Evolutionary conservation across 768 basidiomycete species (phyloP).

Genomic region (Boletellus sp.): DNA sequence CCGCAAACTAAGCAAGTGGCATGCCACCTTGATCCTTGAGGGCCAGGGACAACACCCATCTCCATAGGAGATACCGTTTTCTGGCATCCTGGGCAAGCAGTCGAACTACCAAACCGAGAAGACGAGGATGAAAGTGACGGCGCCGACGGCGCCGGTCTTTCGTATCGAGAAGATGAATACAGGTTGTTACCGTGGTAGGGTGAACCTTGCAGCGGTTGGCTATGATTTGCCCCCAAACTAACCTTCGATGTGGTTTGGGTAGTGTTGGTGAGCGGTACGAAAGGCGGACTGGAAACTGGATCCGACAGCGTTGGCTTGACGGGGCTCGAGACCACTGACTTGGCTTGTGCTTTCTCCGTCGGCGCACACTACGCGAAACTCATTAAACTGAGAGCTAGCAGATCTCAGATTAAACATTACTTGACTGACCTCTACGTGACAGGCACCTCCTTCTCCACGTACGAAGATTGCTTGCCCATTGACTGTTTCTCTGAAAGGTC

Average conservation of each 20-base stretch:
- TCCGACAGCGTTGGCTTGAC: constrained; percentile 11
- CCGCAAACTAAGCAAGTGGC: constrained; percentile 75
- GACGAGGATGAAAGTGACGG: constrained; percentile 14
- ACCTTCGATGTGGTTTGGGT: constrained; percentile 9
- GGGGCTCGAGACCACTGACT: constrained; percentile 6
- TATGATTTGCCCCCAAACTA: constrained; percentile 1
- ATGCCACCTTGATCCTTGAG: constrained; percentile 81
- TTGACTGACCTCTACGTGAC: constrained; percentile 54
- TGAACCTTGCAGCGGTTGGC: constrained; percentile 13
- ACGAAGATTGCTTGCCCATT: constrained; percentile 72
- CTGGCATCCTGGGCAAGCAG: constrained; percentile 71
- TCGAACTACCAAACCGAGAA: constrained; percentile 37
- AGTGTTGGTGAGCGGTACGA: constrained; percentile 18
- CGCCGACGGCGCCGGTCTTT: constrained; percentile 19
- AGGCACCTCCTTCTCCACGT: constrained; percentile 58
- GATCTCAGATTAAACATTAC: not conserved
- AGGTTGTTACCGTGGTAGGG: constrained; percentile 8
- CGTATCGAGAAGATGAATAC: constrained; percentile 32
- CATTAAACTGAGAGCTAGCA: constrained; percentile 6
- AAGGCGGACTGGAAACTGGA: constrained; percentile 17
- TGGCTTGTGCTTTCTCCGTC: constrained; percentile 28
- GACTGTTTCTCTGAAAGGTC: constrained; percentile 56
- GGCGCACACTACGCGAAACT: constrained; percentile 40
- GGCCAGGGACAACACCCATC: constrained; percentile 79
- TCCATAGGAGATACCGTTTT: constrained; percentile 80